These are phyloP conservation scores for Avicennia marina DNA, from an alignment of 257 asterid species.

Conservation along the genomic window DNA sequence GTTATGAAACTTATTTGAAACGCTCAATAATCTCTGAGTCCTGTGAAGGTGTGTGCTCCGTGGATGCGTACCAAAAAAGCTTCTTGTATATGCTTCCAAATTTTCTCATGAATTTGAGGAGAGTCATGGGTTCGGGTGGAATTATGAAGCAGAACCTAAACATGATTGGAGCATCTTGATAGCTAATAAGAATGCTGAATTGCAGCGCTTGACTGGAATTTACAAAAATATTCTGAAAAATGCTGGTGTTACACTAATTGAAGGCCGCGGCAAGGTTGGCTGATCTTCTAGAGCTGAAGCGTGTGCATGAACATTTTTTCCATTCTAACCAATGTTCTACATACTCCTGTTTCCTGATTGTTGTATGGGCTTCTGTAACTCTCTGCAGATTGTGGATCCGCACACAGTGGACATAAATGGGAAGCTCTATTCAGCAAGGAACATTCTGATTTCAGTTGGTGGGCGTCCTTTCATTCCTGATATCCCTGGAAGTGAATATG, in stretches of 20 bases:
- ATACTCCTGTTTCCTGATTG: not conserved
- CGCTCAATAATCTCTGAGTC: slow-evolving; percentile 20
- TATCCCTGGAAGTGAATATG: slow-evolving; percentile 87
- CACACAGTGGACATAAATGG: slow-evolving; percentile 91
- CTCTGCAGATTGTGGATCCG: slow-evolving; percentile 69
- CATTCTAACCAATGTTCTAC: not conserved
- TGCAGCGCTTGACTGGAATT: slow-evolving; percentile 84
- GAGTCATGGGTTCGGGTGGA: slow-evolving; percentile 95
- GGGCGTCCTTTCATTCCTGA: slow-evolving; percentile 98
- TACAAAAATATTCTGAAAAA: slow-evolving; percentile 76
- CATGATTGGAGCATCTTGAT: slow-evolving; percentile 93
- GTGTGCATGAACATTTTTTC: not conserved
- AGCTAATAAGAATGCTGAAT: slow-evolving; percentile 91
- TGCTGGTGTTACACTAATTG: slow-evolving; percentile 66
- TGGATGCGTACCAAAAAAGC: slow-evolving; percentile 96
- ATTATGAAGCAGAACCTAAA: slow-evolving; percentile 73
- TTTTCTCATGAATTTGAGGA: slow-evolving; percentile 92
- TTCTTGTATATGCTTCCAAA: slow-evolving; percentile 86
- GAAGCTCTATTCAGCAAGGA: slow-evolving; percentile 77
- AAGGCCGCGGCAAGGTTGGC: slow-evolving; percentile 97
- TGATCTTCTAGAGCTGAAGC: slow-evolving; percentile 6
- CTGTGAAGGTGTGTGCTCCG: slow-evolving; percentile 91
- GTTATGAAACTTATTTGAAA: not conserved
- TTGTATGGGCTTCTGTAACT: slow-evolving; percentile 9
- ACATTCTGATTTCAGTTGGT: slow-evolving; percentile 88